A percentile compares a stretch with the other conserved stretches of the same genome.
Conservation (phyloP, 768 basidiomycete genomes). For the Phanerochaete carnosa region DNA sequence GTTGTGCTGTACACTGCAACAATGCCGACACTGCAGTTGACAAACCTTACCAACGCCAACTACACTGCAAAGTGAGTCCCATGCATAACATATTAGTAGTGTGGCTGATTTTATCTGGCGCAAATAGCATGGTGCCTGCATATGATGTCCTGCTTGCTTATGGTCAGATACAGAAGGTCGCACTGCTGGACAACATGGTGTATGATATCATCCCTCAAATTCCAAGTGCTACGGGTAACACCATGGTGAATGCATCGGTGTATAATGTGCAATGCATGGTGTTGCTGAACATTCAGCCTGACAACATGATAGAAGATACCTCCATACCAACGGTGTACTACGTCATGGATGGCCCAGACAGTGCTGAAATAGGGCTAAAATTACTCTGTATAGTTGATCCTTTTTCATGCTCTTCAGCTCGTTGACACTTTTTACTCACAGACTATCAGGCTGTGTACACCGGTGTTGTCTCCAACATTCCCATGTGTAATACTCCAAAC, state of each 20-base stretch:
- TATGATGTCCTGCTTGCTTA: background rate
- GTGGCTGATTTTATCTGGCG: background rate
- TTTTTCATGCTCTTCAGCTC: background rate
- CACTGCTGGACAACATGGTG: background rate
- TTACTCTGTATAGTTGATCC: background rate
- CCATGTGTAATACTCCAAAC: background rate
- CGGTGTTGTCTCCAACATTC: background rate
- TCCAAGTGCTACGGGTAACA: background rate
- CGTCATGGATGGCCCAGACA: background rate
- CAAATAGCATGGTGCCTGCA: background rate
- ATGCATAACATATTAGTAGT: background rate
- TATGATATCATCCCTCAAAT: background rate
- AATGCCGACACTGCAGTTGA: background rate
- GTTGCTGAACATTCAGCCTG: background rate
- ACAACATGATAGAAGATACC: too few species aligned
- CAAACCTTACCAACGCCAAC: background rate
- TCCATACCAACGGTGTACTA: background rate
- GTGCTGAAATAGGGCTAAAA: background rate
- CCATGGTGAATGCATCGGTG: background rate
- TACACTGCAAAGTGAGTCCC: background rate
- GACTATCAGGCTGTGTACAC: background rate
- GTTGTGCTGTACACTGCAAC: background rate
- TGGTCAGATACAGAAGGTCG: background rate
- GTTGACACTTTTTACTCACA: background rate
- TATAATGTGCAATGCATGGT: background rate